A percentile compares a stretch with the other conserved stretches of the same genome.
These are phyloP conservation scores for Periconia macrospinosa DNA, from an alignment of 2,329 filamentous ascomycete species.

Conservation along the genomic window DNA sequence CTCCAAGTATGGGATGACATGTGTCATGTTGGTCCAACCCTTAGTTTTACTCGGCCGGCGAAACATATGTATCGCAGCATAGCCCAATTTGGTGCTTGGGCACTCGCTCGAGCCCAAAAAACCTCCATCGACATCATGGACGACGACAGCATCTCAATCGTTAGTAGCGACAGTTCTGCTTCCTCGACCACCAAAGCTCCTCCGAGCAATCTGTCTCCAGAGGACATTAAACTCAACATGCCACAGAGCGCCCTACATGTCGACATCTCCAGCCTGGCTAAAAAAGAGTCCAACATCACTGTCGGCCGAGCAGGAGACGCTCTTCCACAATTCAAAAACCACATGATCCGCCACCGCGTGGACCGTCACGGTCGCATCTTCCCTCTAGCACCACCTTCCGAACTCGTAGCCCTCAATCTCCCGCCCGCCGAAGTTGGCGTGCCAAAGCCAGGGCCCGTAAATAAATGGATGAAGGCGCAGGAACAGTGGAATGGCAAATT, in stretches of 20 bases:
- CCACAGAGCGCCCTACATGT: slow-evolving; percentile 17
- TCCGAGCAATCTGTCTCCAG: slow-evolving; percentile 20
- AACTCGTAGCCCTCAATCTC: slow-evolving; percentile 69
- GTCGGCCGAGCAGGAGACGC: slow-evolving; percentile 87
- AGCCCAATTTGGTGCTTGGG: slow-evolving; percentile 92
- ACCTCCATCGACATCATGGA: slow-evolving; percentile 78
- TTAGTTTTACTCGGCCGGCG: slow-evolving; percentile 95
- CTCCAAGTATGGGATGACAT: slow-evolving; percentile 95
- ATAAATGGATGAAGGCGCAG: slow-evolving; percentile 80
- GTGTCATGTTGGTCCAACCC: slow-evolving; percentile 86
- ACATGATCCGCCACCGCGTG: slow-evolving; percentile 92
- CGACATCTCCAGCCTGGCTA: slow-evolving; percentile 20
- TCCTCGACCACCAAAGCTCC: slow-evolving; percentile 18
- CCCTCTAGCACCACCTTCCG: slow-evolving; percentile 63
- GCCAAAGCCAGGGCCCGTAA: slow-evolving; percentile 76
- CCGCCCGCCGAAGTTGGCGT: slow-evolving; percentile 69
- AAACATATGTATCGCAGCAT: slow-evolving; percentile 95
- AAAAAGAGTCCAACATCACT: slow-evolving; percentile 14
- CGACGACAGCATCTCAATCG: slow-evolving; percentile 75
- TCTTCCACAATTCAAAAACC: slow-evolving; percentile 74
- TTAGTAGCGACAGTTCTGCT: slow-evolving; percentile 59
- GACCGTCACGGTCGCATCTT: slow-evolving; percentile 76
- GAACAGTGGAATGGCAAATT: slow-evolving; percentile 74
- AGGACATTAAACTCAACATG: slow-evolving; percentile 25
- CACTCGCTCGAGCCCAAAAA: slow-evolving; percentile 78